Percentiles rank a stretch among this genome's conserved stretches.
Evolutionary conservation across 345 rosid species (phyloP).

Genomic region (Trapa bicornis): DNA sequence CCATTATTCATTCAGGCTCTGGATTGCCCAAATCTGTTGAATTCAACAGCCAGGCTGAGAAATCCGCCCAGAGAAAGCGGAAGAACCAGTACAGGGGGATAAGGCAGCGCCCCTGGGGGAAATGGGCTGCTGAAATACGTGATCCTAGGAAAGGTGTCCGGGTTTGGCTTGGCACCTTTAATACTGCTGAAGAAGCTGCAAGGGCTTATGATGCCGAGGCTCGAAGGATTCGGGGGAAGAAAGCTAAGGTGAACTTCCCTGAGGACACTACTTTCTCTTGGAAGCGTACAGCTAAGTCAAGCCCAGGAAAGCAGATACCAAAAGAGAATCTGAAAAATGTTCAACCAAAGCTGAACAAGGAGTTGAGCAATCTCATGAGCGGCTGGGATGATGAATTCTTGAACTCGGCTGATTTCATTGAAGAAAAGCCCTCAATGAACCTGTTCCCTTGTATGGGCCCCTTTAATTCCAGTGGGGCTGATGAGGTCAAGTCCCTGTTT

Average conservation of each 20-base stretch:
- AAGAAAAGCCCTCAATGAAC: slow-evolving; percentile 50
- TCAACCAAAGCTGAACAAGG: slow-evolving; percentile 26
- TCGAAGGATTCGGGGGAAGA: slow-evolving; percentile 20
- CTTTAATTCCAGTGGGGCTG: slow-evolving; percentile 16
- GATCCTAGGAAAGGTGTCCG: slow-evolving; percentile 86
- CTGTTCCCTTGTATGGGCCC: slow-evolving; percentile 34
- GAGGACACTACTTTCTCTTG: slow-evolving; percentile 10
- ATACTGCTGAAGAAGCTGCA: slow-evolving; percentile 87
- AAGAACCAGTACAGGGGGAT: slow-evolving; percentile 85
- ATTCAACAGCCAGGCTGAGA: slow-evolving; percentile 45
- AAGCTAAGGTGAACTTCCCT: slow-evolving; percentile 22
- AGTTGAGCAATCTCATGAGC: slow-evolving; percentile 15
- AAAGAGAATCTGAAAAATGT: slow-evolving; percentile 23
- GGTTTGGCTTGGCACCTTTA: slow-evolving; percentile 92
- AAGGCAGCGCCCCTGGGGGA: slow-evolving; percentile 96
- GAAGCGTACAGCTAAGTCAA: slow-evolving; percentile 37
- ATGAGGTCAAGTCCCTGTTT: slow-evolving; percentile 20
- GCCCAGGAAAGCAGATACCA: slow-evolving; percentile 24
- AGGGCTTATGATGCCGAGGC: slow-evolving; percentile 24
- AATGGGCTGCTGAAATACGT: slow-evolving; percentile 99
- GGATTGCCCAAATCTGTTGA: slow-evolving; percentile 23
- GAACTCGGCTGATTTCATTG: slow-evolving; percentile 34
- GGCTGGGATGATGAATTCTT: slow-evolving; percentile 33
- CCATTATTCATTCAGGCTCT: slow-evolving; percentile 19
- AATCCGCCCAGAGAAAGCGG: slow-evolving; percentile 67